These are phyloP conservation scores for Neofusicoccum umdonicola DNA, from an alignment of 2,329 filamentous ascomycete species.

Conservation along the genomic window DNA sequence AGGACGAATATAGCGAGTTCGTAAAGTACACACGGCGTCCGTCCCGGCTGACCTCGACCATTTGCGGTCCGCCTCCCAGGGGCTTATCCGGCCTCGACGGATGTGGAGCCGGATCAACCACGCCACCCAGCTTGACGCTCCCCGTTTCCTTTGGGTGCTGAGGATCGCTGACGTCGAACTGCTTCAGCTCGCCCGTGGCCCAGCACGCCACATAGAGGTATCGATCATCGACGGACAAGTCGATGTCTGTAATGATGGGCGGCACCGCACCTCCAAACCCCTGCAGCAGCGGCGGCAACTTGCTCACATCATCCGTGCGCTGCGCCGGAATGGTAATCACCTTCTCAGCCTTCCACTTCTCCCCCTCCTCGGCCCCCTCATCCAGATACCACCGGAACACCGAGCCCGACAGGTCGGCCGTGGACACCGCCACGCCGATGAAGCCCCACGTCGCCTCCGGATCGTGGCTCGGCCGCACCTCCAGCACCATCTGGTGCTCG, in stretches of 20 bases:
- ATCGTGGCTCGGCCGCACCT: neutral
- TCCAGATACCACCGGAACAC: neutral
- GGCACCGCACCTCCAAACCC: neutral
- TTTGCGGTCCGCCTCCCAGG: neutral
- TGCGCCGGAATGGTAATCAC: neutral
- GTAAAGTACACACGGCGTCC: neutral
- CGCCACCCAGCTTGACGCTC: neutral
- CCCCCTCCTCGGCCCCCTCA: neutral
- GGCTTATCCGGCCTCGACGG: neutral
- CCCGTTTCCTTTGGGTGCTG: neutral
- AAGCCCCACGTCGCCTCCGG: neutral
- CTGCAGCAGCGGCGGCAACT: neutral
- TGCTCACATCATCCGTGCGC: neutral
- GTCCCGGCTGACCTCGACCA: neutral
- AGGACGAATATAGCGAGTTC: neutral
- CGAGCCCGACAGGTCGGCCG: neutral
- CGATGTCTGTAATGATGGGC: neutral
- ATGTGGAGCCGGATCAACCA: neutral
- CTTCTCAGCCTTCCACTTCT: neutral
- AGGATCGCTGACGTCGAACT: neutral
- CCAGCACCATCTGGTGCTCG: constrained; percentile 1
- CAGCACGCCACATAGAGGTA: neutral
- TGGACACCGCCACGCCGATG: neutral
- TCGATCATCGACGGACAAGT: neutral
- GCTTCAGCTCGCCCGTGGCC: neutral